A percentile compares a stretch with the other conserved stretches of the same genome.
phyloP scores from a whole-genome alignment of 2,329 filamentous ascomycete genomes.

The Pseudocercospora pini-densiflorae region DNA sequence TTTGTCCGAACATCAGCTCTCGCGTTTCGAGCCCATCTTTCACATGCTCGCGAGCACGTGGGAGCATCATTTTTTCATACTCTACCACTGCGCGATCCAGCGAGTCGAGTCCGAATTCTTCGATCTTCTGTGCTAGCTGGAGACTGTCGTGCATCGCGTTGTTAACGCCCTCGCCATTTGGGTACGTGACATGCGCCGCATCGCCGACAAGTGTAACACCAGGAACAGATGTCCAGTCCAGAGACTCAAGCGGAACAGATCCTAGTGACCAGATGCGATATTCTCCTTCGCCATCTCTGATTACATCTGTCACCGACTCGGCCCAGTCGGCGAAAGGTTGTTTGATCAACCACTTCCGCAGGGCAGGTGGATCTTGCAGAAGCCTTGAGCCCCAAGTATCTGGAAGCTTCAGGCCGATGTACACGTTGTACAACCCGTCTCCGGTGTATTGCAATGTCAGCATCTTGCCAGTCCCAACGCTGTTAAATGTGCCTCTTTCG shows the following conservation, averaged over 20 bases:
- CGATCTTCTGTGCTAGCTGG: conserved; percentile 53
- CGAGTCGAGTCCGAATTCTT: conserved; percentile 31
- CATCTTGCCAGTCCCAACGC: conserved; percentile 26
- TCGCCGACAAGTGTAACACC: conserved; percentile 64
- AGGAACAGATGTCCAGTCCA: conserved; percentile 52
- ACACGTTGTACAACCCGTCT: conserved; percentile 30
- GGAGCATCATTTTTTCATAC: conserved; percentile 42
- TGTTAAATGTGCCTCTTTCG: conserved; percentile 37
- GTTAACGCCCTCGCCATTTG: conserved; percentile 62
- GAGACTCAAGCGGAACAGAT: conserved; percentile 55
- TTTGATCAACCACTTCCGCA: conserved; percentile 47
- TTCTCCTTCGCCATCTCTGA: conserved; percentile 47
- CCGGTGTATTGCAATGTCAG: conserved; percentile 30
- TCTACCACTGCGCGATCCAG: conserved; percentile 33
- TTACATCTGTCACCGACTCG: conserved; percentile 47
- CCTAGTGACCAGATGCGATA: conserved; percentile 54
- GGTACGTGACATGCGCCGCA: conserved; percentile 64
- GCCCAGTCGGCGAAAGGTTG: conserved; percentile 49
- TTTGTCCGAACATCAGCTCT: conserved; percentile 22
- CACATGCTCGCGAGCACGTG: conserved; percentile 30
- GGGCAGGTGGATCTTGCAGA: conserved; percentile 40
- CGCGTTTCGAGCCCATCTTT: conserved; percentile 15
- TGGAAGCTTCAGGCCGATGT: conserved; percentile 25
- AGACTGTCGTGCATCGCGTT: conserved; percentile 60
- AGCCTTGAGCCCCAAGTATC: conserved; percentile 24